Evolutionary conservation across 345 rosid species (phyloP).

Genomic region (Iberis pinnata): DNA sequence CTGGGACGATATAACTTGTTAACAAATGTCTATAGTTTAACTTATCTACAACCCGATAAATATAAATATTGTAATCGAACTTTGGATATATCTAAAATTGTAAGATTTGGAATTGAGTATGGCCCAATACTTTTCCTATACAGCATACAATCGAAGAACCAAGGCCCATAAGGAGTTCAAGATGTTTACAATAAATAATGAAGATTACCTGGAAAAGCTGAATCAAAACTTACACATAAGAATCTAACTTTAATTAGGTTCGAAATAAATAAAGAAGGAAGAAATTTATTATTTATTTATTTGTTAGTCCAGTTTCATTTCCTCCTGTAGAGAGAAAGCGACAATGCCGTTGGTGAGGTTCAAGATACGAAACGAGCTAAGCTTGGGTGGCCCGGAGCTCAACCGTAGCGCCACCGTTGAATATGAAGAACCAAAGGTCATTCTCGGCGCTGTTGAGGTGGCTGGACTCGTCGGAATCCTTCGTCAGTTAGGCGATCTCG

Average conservation of each 20-base stretch:
- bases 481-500: slow-evolving; percentile 97
- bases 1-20: too few relatives aligned
- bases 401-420: slow-evolving; percentile 39
- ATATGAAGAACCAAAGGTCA: slow-evolving; percentile 76
- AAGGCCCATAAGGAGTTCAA: too few relatives aligned
- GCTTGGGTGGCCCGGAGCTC: slow-evolving; percentile 62
- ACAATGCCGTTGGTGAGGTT: slow-evolving; percentile 84
- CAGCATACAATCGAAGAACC: too few relatives aligned
- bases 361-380: slow-evolving; percentile 65
- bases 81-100: too few relatives aligned
- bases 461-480: slow-evolving; percentile 94
- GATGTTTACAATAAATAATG: too few relatives aligned
- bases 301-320: background rate
- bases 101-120: too few relatives aligned
- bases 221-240: too few relatives aligned
- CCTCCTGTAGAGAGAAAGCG: slow-evolving; percentile 8
- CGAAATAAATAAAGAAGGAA: slow-evolving; percentile 11
- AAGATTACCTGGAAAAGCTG: too few relatives aligned
- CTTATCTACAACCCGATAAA: too few relatives aligned
- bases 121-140: too few relatives aligned
- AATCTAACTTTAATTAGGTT: background rate
- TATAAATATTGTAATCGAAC: too few relatives aligned
- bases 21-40: too few relatives aligned
- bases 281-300: background rate
- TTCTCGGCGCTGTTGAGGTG: slow-evolving; percentile 72